Percentiles rank a stretch among this genome's conserved stretches.
Conservation (phyloP, 495 filamentous ascomycete genomes). For the Penicillium manginii region DNA sequence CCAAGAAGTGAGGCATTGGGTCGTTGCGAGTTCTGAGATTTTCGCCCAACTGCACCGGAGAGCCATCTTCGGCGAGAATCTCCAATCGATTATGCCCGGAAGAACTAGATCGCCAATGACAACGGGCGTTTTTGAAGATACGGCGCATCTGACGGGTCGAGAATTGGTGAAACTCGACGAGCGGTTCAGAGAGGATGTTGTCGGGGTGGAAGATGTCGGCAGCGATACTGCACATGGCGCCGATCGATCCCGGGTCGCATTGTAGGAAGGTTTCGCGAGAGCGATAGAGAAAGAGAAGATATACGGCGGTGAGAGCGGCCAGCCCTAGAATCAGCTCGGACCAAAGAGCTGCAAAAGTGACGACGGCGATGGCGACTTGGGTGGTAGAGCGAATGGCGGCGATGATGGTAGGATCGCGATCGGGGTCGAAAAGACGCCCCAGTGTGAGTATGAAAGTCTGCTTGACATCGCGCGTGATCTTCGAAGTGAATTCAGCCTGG, state of each 20-base stretch:
- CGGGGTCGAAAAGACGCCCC: conserved; percentile 41
- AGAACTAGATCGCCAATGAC: conserved; percentile 39
- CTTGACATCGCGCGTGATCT: conserved; percentile 36
- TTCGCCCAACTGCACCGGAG: conserved; percentile 31
- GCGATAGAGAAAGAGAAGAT: conserved; percentile 37
- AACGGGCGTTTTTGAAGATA: conserved; percentile 36
- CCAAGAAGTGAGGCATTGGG: conserved; percentile 44
- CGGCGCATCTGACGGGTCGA: conserved; percentile 43
- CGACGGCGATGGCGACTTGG: conserved; percentile 40
- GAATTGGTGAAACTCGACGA: conserved; percentile 41
- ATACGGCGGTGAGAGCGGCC: conserved; percentile 28
- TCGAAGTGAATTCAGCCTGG: conserved; percentile 32
- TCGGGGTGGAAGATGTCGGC: conserved; percentile 39
- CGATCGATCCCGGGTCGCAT: conserved; percentile 45
- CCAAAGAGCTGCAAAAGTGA: conserved; percentile 35
- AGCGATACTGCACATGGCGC: conserved; percentile 47
- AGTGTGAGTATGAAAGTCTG: conserved; percentile 44
- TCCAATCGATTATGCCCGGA: conserved; percentile 35
- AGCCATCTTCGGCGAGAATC: conserved; percentile 41
- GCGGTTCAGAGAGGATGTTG: conserved; percentile 38
- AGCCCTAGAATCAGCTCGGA: conserved; percentile 39
- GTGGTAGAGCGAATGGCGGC: conserved; percentile 28
- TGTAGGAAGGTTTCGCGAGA: conserved; percentile 40
- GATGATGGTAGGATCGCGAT: conserved; percentile 26
- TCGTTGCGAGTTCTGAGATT: conserved; percentile 32